These are phyloP conservation scores for Blastomyces silverae DNA, from an alignment of 2,329 filamentous ascomycete species.

Conservation along the genomic window DNA sequence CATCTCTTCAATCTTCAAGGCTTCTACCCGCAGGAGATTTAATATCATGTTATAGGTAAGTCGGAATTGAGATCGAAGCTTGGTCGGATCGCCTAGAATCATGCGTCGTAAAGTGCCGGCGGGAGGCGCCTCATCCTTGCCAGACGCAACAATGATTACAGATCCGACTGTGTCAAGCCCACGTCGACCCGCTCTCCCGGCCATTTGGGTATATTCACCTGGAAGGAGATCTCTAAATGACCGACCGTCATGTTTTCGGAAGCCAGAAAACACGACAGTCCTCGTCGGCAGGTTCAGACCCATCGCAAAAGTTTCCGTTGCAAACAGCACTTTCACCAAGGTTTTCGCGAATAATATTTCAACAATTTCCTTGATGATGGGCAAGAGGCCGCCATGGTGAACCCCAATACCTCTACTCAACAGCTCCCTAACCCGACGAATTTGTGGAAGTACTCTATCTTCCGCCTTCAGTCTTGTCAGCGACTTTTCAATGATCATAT, in stretches of 20 bases:
- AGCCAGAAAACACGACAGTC: constrained; percentile 95
- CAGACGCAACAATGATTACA: constrained; percentile 81
- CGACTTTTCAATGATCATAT: constrained; percentile 96
- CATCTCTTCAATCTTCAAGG: constrained; percentile 98
- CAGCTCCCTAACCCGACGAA: constrained; percentile 76
- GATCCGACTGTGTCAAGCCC: constrained; percentile 88
- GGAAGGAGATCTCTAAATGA: constrained; percentile 84
- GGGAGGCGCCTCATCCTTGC: constrained; percentile 79
- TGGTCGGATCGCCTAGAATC: constrained; percentile 93
- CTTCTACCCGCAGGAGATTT: constrained; percentile 88
- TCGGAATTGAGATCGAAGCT: constrained; percentile 90
- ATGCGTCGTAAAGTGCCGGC: constrained; percentile 78
- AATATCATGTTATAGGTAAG: constrained; percentile 99
- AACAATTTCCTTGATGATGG: constrained; percentile 96
- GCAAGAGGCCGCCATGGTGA: constrained; percentile 87
- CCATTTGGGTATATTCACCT: constrained; percentile 98
- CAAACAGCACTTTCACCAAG: constrained; percentile 92
- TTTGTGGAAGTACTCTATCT: constrained; percentile 84
- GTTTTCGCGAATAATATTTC: constrained; percentile 95
- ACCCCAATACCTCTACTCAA: constrained; percentile 86
- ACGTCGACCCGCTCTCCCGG: constrained; percentile 84
- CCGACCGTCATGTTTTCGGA: constrained; percentile 91
- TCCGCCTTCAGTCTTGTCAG: constrained; percentile 85
- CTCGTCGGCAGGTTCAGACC: constrained; percentile 90
- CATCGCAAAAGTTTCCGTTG: constrained; percentile 98